phyloP scores from a whole-genome alignment of 129 eudicot species.

The Lactuca sativa region DNA sequence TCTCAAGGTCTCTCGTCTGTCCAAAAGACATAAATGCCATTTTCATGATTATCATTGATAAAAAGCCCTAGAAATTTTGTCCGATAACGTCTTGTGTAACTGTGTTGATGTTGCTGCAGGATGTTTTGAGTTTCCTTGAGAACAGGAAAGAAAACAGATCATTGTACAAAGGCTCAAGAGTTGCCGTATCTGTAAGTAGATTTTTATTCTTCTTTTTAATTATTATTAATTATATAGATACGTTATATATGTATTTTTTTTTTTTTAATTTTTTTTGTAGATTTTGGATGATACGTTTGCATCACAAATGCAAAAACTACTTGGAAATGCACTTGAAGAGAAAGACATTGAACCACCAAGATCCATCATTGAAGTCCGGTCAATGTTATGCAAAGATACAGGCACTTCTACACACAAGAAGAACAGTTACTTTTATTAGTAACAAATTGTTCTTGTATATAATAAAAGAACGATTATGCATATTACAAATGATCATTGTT shows the following conservation, averaged over 20 bases:
- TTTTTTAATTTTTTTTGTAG: conserved; percentile 29
- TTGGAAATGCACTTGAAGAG: conserved; percentile 72
- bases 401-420: conserved; percentile 54
- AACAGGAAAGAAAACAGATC: conserved; percentile 75
- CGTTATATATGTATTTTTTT: not conserved
- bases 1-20: no score
- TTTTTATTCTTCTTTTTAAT: not conserved
- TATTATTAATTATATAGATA: not conserved
- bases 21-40: no score
- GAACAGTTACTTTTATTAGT: conserved; percentile 55
- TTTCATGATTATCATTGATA: no score
- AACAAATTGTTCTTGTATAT: conserved; percentile 16
- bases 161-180: conserved; percentile 71
- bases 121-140: conserved; percentile 77
- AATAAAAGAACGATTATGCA: conserved; percentile 28
- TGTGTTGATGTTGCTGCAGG: conserved; percentile 48
- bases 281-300: conserved; percentile 82
- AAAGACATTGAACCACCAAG: conserved; percentile 80
- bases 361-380: conserved; percentile 66
- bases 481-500: conserved; percentile 10
- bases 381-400: conserved; percentile 70
- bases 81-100: no score
- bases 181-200: conserved; percentile 77
- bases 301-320: conserved; percentile 78
- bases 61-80: no score